Base-by-base conservation (phyloP, 2,329 filamentous ascomycete species). In the Dothideomycetidae sp. region DNA sequence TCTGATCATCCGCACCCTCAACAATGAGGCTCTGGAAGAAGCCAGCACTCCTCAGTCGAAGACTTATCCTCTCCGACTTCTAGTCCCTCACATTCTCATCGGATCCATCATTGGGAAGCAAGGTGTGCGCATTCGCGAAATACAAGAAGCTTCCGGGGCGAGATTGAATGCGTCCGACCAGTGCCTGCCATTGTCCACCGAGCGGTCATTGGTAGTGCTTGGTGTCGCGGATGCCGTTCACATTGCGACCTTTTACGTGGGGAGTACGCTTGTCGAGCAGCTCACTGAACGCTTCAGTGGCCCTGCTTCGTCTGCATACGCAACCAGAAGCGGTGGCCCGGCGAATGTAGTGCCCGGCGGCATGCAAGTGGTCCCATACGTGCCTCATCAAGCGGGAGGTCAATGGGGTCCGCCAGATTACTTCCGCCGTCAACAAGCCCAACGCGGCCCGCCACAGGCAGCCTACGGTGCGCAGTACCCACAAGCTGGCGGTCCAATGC, bases 331-430 rank as follows among this genome's bases (percentile, higher is more conserved):
- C 53, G 90, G 90, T 44, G 86, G 83, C 34, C 86, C 90, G 35
- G 84, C 88, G 41, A 88, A 88, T 36, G 84, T 88, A 21, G 84
- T 96, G 11, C 90, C 90, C 14, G 90, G 90, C 42, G 90, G 90
- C 44, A 93, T 98, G 85, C 90, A 96, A 59, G 90, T 98, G 34
- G 85, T 96, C n/a, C 90, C 90, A 4, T 98, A 98, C 57, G 81
- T 84, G 40, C 90, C 90, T 34, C 86, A 94, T 58, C 81, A 88
- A 17, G 83, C 84, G 40, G 83, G 84, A 41, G 90, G 90, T 48
- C 86, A 88, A 58, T 96, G 86, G 56, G 86, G 86, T 40, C 82
- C 86, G 51, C 78, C 84, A 31, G 88, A 96, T 45, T 83, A 82
- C 57, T 93, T 73, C 56, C 76, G 83, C 46, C 75, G 81, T 48